phyloP scores from a whole-genome alignment of 108 stramenopile genomes.

The Chaetoceros tenuissimus region DNA sequence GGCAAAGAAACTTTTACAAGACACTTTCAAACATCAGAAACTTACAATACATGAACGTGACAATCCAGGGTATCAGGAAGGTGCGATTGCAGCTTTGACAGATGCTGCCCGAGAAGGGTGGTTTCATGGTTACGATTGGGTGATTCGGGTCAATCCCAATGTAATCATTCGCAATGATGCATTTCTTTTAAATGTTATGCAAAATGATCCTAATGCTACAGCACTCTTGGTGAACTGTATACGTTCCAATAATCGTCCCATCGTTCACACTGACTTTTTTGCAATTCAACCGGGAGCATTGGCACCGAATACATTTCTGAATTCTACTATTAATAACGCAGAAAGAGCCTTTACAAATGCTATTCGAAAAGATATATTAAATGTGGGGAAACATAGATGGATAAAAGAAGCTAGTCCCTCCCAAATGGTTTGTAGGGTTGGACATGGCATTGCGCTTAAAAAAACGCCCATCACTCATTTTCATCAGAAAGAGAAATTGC shows the following conservation, averaged over 20 bases:
- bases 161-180: constrained; percentile 7
- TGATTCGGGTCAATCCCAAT: constrained; percentile 14
- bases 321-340: too few relatives aligned
- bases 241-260: too few relatives aligned
- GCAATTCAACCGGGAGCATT: constrained; percentile 4
- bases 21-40: constrained; percentile 1
- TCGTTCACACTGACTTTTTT: constrained; percentile 13
- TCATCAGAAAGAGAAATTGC: too few relatives aligned
- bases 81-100: not conserved
- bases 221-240: constrained; percentile 4
- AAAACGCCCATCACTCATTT: too few relatives aligned
- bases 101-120: not conserved
- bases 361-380: too few relatives aligned
- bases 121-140: constrained; percentile 13
- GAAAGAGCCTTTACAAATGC: too few relatives aligned
- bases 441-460: too few relatives aligned
- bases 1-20: not conserved
- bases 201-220: not conserved
- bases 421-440: too few relatives aligned
- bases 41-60: not conserved
- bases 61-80: constrained; percentile 7
- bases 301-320: not conserved
- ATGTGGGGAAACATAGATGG: too few relatives aligned
- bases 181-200: constrained; percentile 3
- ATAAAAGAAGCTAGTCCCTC: too few relatives aligned